Conservation (phyloP, 192 early-diverging fungal genomes). For the Coemansia sp. region DNA sequence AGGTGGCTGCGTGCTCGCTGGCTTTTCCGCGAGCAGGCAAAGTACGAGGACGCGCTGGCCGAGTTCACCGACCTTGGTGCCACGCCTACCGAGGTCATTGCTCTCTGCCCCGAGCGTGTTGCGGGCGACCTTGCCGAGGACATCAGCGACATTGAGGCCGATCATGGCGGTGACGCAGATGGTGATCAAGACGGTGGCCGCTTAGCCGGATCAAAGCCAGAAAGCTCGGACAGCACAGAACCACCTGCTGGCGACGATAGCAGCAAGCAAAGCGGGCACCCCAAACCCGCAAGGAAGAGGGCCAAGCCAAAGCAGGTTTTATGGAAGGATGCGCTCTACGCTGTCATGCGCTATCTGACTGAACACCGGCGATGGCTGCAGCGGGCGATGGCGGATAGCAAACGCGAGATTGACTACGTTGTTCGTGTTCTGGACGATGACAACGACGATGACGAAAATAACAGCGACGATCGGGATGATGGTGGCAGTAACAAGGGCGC, state of each 20-base stretch:
- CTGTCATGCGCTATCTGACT: constrained; percentile 85
- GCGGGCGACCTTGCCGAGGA: constrained; percentile 62
- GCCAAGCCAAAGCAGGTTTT: constrained; percentile 24
- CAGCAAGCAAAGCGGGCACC: background rate
- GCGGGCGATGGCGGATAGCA: constrained; percentile 47
- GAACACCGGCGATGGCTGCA: constrained; percentile 78
- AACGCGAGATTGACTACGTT: constrained; percentile 40
- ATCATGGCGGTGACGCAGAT: constrained; percentile 12
- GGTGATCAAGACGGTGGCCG: background rate
- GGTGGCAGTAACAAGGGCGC: constrained; percentile 4
- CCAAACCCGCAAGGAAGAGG: background rate
- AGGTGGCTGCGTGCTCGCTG: constrained; percentile 68
- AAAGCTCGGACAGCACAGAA: constrained; percentile 1
- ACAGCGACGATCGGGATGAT: constrained; percentile 31
- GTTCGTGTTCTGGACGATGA: constrained; percentile 39
- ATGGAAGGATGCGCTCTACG: constrained; percentile 52
- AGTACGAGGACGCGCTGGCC: constrained; percentile 65
- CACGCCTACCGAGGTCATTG: constrained; percentile 66
- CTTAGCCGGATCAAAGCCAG: background rate
- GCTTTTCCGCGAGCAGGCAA: constrained; percentile 62
- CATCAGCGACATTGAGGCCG: constrained; percentile 8
- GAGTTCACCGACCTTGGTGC: constrained; percentile 69
- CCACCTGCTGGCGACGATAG: background rate
- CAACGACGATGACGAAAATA: constrained; percentile 40
- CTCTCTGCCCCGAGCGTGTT: constrained; percentile 69